Conservation (phyloP, 768 basidiomycete species). For the Suillus spraguei region DNA sequence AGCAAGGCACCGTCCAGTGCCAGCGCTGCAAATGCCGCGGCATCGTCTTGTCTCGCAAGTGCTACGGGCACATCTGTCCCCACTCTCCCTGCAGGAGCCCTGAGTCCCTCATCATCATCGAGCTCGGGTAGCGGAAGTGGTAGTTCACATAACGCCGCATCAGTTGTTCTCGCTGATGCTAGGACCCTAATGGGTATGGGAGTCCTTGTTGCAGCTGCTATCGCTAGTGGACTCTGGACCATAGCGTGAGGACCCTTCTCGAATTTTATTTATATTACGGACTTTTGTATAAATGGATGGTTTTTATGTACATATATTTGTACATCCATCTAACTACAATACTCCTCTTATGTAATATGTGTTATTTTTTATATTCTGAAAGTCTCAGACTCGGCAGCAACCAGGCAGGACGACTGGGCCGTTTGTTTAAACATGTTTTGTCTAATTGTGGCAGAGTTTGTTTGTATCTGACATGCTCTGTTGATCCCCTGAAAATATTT, state of each 20-base stretch:
- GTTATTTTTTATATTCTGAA: background rate
- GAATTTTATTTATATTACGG: background rate
- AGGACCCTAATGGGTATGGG: constrained; percentile 41
- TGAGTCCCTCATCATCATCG: constrained; percentile 26
- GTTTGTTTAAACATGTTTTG: constrained; percentile 5
- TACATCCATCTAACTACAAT: background rate
- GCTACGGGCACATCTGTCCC: constrained; percentile 68
- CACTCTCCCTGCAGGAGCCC: constrained; percentile 40
- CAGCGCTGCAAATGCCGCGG: constrained; percentile 55
- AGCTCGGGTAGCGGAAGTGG: constrained; percentile 25
- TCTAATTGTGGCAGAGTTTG: background rate
- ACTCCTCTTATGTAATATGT: background rate
- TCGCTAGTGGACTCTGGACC: constrained; percentile 47
- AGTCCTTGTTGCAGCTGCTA: constrained; percentile 35
- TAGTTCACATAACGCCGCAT: constrained; percentile 26
- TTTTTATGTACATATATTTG: background rate
- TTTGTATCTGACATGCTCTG: constrained; percentile 3
- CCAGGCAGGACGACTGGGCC: too few relatives aligned
- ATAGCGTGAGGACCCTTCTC: constrained; percentile 34
- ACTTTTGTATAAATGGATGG: background rate
- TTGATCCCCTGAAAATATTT: constrained; percentile 3
- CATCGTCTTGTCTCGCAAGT: constrained; percentile 67
- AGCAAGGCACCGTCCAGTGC: constrained; percentile 48
- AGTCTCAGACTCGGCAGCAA: too few relatives aligned
- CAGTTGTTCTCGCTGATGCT: constrained; percentile 26